These are phyloP conservation scores for Talaromyces stipitatus DNA, from an alignment of 495 filamentous ascomycete species.

Conservation along the genomic window DNA sequence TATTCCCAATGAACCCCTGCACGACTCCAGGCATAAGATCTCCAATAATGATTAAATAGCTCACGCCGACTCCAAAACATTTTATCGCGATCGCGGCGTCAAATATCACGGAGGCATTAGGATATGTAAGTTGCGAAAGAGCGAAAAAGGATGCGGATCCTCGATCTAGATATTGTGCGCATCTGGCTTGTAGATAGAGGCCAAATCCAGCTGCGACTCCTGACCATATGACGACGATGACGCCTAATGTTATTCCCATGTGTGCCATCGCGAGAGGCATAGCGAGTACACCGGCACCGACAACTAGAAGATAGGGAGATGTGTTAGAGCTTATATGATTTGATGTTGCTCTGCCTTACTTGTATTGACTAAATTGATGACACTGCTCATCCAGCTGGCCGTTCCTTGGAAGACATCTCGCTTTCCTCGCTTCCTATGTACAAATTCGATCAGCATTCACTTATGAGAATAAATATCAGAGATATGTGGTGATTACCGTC, in stretches of 20 bases:
- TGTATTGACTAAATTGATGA: conserved; percentile 93
- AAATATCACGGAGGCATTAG: conserved; percentile 91
- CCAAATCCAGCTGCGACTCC: conserved; percentile 84
- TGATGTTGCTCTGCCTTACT: conserved; percentile 48
- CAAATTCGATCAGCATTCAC: conserved; percentile 5
- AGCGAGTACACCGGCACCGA: conserved; percentile 88
- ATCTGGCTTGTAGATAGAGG: conserved; percentile 87
- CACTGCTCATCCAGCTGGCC: conserved; percentile 83
- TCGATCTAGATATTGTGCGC: conserved; percentile 83
- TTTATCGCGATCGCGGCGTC: conserved; percentile 96
- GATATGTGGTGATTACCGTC: conserved; percentile 20
- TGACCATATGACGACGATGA: conserved; percentile 83
- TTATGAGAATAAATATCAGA: neutral
- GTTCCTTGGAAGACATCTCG: conserved; percentile 51
- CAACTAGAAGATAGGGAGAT: conserved; percentile 44
- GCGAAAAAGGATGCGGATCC: conserved; percentile 83
- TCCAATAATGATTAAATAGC: conserved; percentile 97
- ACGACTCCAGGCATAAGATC: conserved; percentile 97
- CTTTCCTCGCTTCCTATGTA: conserved; percentile 31
- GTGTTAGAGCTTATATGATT: neutral
- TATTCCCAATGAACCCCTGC: conserved; percentile 58
- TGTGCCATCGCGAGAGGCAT: conserved; percentile 92
- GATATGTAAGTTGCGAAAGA: conserved; percentile 90
- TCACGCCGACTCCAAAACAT: conserved; percentile 93
- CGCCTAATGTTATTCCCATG: conserved; percentile 79